phyloP scores from a whole-genome alignment of 2,329 filamentous ascomycete genomes.

The Ophiostoma ips region DNA sequence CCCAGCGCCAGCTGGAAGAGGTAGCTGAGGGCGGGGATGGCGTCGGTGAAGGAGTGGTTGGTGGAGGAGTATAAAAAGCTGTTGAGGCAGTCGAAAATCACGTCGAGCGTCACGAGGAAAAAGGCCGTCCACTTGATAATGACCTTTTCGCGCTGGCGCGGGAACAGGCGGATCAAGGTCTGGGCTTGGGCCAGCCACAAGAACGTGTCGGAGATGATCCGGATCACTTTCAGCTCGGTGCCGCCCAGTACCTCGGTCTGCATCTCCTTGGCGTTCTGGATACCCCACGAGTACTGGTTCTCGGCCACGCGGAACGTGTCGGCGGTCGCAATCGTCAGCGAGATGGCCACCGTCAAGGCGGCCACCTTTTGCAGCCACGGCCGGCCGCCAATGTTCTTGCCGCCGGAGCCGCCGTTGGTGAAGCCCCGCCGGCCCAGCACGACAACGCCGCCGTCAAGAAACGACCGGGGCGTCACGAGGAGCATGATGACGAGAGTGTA shows the following conservation, averaged over 20 bases:
- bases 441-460: constrained; percentile 72
- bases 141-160: constrained; percentile 90
- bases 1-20: constrained; percentile 80
- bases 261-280: constrained; percentile 63
- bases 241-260: constrained; percentile 71
- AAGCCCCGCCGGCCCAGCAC: constrained; percentile 71
- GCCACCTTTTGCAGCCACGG: constrained; percentile 87
- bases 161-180: constrained; percentile 88
- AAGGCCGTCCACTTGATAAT: constrained; percentile 99
- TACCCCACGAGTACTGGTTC: constrained; percentile 63
- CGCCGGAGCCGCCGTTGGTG: constrained; percentile 64
- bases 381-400: constrained; percentile 76
- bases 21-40: constrained; percentile 81
- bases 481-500: constrained; percentile 92
- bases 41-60: constrained; percentile 62
- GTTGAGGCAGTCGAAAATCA: constrained; percentile 82
- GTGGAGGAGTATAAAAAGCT: constrained; percentile 52
- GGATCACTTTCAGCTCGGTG: constrained; percentile 74
- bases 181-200: constrained; percentile 96
- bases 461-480: constrained; percentile 86
- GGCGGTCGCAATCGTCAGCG: constrained; percentile 81
- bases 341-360: constrained; percentile 61
- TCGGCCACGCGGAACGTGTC: constrained; percentile 82
- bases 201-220: constrained; percentile 90
- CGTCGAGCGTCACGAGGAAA: constrained; percentile 78